Percentiles rank a stretch among this genome's conserved stretches.
phyloP scores from a whole-genome alignment of 2,329 filamentous ascomycete genomes.

The Diaporthe caulivora region DNA sequence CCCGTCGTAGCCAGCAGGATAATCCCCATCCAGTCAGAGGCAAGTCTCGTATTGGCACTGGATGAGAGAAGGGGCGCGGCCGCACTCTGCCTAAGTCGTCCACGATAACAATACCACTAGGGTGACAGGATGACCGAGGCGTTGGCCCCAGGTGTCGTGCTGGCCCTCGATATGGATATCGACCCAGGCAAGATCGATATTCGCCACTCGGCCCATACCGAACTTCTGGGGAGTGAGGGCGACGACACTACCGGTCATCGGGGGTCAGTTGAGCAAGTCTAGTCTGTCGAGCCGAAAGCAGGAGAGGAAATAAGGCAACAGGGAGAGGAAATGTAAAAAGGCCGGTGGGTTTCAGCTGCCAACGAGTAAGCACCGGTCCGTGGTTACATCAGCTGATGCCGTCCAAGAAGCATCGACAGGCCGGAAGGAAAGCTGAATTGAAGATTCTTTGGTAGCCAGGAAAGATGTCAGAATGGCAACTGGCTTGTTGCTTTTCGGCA shows the following conservation, averaged over 20 bases:
- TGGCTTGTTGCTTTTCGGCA: not conserved
- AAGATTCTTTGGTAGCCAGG: not conserved
- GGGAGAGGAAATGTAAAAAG: not conserved
- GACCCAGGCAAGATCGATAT: not conserved
- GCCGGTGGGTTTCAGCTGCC: constrained; percentile 4
- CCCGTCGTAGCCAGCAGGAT: not conserved
- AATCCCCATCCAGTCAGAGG: not conserved
- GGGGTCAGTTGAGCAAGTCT: not conserved
- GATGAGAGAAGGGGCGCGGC: not conserved
- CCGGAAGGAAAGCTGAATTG: not conserved
- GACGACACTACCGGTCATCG: not conserved
- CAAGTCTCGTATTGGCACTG: not conserved
- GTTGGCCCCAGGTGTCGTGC: not conserved
- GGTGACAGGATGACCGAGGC: constrained; percentile 19
- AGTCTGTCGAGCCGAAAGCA: not conserved
- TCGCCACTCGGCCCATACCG: not conserved
- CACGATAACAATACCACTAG: not conserved
- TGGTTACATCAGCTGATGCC: constrained; percentile 2
- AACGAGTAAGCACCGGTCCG: not conserved
- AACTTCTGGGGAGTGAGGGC: not conserved
- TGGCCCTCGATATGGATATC: not conserved
- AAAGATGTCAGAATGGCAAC: not conserved
- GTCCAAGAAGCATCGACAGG: not conserved
- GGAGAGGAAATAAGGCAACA: constrained; percentile 1
- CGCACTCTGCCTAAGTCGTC: not conserved